phyloP scores from a whole-genome alignment of 352 stramenopile species.

The Phytophthora litchii region DNA sequence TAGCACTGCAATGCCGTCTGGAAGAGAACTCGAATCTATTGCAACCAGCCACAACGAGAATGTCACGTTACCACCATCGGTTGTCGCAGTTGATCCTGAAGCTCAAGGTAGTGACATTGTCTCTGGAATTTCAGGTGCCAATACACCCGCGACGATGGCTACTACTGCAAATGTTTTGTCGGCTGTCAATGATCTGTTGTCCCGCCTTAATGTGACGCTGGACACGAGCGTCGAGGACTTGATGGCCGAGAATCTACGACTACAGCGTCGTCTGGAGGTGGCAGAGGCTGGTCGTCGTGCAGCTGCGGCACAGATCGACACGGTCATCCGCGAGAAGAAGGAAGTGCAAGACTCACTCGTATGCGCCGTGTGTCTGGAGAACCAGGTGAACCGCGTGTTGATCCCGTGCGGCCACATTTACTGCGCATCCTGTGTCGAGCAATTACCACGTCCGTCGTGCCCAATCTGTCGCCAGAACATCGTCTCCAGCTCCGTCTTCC shows the following conservation, averaged over 20 bases:
- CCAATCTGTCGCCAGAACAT: conserved; percentile 77
- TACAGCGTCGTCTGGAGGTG: conserved; percentile 65
- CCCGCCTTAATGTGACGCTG: conserved; percentile 72
- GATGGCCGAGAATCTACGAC: conserved; percentile 63
- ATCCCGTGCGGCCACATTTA: conserved; percentile 88
- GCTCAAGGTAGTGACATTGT: conserved; percentile 17
- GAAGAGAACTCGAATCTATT: background rate
- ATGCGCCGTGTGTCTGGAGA: conserved; percentile 84
- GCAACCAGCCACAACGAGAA: conserved; percentile 4
- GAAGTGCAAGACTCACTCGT: conserved; percentile 74
- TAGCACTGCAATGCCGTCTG: conserved; percentile 2
- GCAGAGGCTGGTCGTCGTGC: conserved; percentile 67
- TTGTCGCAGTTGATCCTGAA: conserved; percentile 28
- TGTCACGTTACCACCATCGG: conserved; percentile 25
- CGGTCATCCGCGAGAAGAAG: conserved; percentile 73
- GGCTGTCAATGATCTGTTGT: conserved; percentile 80
- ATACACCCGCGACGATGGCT: conserved; percentile 13
- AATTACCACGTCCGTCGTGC: conserved; percentile 65
- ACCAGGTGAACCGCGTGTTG: conserved; percentile 81
- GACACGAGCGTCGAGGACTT: conserved; percentile 71
- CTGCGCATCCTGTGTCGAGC: conserved; percentile 67
- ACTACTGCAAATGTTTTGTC: conserved; percentile 60
- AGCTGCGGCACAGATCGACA: conserved; percentile 68
- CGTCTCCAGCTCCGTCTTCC: conserved; percentile 62
- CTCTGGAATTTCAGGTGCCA: conserved; percentile 9